A percentile compares a stretch with the other conserved stretches of the same genome.
Evolutionary conservation across 345 rosid genomes (phyloP).

Genomic region (Lumnitzera racemosa): DNA sequence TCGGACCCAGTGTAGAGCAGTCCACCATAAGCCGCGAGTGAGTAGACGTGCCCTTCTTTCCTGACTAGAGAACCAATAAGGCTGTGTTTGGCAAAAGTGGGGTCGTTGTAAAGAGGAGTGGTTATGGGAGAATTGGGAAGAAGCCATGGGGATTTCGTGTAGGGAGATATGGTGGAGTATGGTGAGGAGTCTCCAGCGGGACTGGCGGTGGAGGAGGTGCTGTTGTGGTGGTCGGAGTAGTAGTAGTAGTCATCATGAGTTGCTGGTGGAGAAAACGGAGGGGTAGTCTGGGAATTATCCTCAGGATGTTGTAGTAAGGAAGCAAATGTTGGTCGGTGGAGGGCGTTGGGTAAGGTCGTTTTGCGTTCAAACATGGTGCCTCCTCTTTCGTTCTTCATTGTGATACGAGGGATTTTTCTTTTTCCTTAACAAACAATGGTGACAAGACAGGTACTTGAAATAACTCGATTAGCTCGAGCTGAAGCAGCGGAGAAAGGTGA

Average conservation of each 20-base stretch:
- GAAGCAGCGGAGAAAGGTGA: background rate
- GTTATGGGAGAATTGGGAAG: constrained; percentile 1
- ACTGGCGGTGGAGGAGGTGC: constrained; percentile 29
- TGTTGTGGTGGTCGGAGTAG: constrained; percentile 8
- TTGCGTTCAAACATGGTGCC: constrained; percentile 9
- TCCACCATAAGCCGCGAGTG: constrained; percentile 17
- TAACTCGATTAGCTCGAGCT: background rate
- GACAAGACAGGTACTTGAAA: too few relatives aligned
- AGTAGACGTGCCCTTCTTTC: constrained; percentile 23
- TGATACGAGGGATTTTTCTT: too few relatives aligned
- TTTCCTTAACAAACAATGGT: too few relatives aligned
- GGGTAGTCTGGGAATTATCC: too few relatives aligned
- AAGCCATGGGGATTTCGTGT: constrained; percentile 18
- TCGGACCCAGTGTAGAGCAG: constrained; percentile 24
- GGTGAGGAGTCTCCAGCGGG: constrained; percentile 16
- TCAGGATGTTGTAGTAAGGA: too few relatives aligned
- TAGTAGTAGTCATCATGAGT: constrained; percentile 14
- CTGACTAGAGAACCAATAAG: constrained; percentile 15
- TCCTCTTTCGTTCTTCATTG: constrained; percentile 22
- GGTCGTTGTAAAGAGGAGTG: constrained; percentile 5
- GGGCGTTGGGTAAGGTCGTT: constrained; percentile 18
- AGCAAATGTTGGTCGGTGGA: too few relatives aligned
- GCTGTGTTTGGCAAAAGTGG: constrained; percentile 10
- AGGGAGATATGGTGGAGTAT: constrained; percentile 30
- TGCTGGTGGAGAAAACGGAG: constrained; percentile 4